Evolutionary conservation across 331 rosid species (phyloP), one percentile per base, ranked within the genome.

Genomic region (Acacia concinna): DNA sequence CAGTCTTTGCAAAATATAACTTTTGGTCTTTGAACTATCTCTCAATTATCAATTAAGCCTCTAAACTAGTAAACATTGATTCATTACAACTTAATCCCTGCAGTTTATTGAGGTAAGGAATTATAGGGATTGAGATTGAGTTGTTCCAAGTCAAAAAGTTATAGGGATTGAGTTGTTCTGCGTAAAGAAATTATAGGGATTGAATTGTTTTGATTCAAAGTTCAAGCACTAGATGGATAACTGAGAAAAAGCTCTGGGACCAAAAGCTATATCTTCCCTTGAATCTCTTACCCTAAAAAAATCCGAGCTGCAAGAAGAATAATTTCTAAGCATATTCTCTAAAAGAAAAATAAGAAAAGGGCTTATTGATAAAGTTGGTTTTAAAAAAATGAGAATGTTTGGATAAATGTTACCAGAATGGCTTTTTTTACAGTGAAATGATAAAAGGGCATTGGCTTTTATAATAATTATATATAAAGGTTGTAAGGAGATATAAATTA

Each of bases 291-390:
- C 51, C 20, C 20, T 44, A 14, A 44, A 13, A 13, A 14, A 44
- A 13, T 14, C 18, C 5, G 14, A 44, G 18, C 20, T 44, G 17
- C 51, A 44, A 44, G 51, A 44, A 44, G 51, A 44, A 44, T 14
- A 44, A 13, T 44, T 44, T 47, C 51, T 60, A n/a, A 71, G 20
- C 49, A 3, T 67, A 51, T 38, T 68, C 35, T 68, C 66, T 27
- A n/a, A 68, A 68, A 25, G 43, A 68, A 23, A 68, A 51, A 44
- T 47, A 4, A 47, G 54, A 47, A 47, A 47, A 71, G 4, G 4
- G 32, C 35, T 70, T 74, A 28, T 43, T 74, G 75, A 74, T 59
- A 66, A 47, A 44, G 63, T 56, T 28, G 1, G n/a, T n/a, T n/a
- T n/a, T n/a, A n/a, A n/a, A n/a, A n/a, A n/a, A n/a, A n/a, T n/a